phyloP scores from a whole-genome alignment of 2,329 filamentous ascomycete genomes.

The Fusarium sp. region DNA sequence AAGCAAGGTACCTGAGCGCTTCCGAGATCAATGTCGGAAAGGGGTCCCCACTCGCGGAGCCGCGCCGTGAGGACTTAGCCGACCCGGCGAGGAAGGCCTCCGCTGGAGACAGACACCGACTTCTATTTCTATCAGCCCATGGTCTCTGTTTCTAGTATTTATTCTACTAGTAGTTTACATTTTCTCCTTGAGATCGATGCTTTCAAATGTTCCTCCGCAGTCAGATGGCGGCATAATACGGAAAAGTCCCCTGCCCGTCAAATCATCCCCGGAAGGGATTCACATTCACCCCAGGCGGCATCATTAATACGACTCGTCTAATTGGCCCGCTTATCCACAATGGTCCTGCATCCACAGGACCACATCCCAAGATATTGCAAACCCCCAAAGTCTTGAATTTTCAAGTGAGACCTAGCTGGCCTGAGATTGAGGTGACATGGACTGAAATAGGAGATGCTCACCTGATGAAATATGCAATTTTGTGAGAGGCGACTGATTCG shows the following conservation, averaged over 20 bases:
- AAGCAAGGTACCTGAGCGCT: constrained; percentile 12
- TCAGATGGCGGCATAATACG: not conserved
- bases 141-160: not conserved
- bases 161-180: not conserved
- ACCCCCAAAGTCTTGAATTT: constrained; percentile 25
- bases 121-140: not conserved
- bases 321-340: constrained; percentile 19
- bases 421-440: not conserved
- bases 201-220: too few species aligned
- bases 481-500: too few species aligned
- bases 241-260: not conserved
- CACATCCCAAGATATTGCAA: not conserved
- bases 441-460: not conserved
- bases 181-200: not conserved
- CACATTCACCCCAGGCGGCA: not conserved
- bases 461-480: not conserved
- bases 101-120: not conserved
- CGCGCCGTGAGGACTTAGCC: constrained; percentile 21
- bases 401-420: not conserved
- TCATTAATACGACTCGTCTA: not conserved
- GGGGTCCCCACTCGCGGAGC: constrained; percentile 33
- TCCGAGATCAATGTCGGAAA: not conserved
- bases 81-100: constrained; percentile 4
- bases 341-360: not conserved
- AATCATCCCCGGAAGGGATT: not conserved